phyloP scores from a whole-genome alignment of 2,329 filamentous ascomycete species.

The Phialophora chinensis region DNA sequence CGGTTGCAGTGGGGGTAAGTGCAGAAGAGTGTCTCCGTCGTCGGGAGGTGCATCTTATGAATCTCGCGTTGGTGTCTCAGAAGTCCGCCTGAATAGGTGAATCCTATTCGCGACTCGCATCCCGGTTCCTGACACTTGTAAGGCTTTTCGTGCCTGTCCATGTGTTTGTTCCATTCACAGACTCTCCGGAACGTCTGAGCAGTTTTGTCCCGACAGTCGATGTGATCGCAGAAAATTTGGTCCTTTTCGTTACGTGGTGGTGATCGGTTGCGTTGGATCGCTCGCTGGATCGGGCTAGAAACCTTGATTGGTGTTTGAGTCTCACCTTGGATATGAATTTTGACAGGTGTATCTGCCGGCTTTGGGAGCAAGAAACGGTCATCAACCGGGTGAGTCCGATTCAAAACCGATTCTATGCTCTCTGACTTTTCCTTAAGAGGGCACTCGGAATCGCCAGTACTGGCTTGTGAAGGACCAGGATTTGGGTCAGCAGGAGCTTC shows the following conservation, averaged over 20 bases:
- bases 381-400: constrained; percentile 3
- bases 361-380: constrained; percentile 6
- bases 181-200: constrained; percentile 73
- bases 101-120: constrained; percentile 89
- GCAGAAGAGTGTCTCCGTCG: constrained; percentile 79
- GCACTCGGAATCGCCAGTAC: constrained; percentile 5
- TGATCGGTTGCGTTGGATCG: constrained; percentile 17
- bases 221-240: constrained; percentile 76
- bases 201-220: constrained; percentile 69
- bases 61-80: constrained; percentile 91
- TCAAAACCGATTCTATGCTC: constrained; percentile 10
- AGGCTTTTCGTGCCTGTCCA: constrained; percentile 96
- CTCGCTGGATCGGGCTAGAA: constrained; percentile 14
- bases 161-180: constrained; percentile 97
- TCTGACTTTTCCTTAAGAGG: constrained; percentile 3
- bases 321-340: not conserved
- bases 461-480: constrained; percentile 2
- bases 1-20: constrained; percentile 87
- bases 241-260: constrained; percentile 70
- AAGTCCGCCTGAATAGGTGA: constrained; percentile 91
- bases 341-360: constrained; percentile 1
- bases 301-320: constrained; percentile 6
- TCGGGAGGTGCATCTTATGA: constrained; percentile 85
- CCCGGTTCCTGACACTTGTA: constrained; percentile 82
- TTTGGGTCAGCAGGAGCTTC: constrained; percentile 1